Percentiles rank a stretch among this genome's conserved stretches.
Conservation (phyloP, 1,284 basidiomycete genomes). For the Cutaneotrichosporon sp. region DNA sequence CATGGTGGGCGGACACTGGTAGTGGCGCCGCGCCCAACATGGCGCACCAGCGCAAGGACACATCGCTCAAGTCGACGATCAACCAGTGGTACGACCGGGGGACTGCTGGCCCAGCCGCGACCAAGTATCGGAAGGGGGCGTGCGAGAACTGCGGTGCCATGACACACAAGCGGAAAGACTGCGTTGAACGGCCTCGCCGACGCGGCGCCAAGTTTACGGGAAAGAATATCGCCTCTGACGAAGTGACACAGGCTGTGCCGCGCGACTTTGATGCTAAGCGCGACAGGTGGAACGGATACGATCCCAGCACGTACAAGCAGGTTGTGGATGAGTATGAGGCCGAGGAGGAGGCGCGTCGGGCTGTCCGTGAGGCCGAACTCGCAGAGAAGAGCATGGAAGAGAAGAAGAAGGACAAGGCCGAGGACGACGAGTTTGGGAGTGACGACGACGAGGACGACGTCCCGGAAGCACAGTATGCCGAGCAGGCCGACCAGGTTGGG, state of each 20-base stretch:
- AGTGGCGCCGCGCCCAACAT: conserved; percentile 67
- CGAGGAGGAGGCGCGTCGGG: conserved; percentile 83
- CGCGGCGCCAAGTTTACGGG: conserved; percentile 93
- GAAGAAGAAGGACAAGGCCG: conserved; percentile 66
- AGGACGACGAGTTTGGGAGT: conserved; percentile 87
- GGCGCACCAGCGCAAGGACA: conserved; percentile 70
- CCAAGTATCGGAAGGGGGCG: conserved; percentile 94
- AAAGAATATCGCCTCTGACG: conserved; percentile 87
- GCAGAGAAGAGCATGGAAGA: conserved; percentile 74
- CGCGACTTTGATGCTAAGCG: conserved; percentile 92
- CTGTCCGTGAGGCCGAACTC: conserved; percentile 90
- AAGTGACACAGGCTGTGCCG: conserved; percentile 75
- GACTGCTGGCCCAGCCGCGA: conserved; percentile 84
- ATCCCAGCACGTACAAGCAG: conserved; percentile 76
- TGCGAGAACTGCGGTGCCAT: conserved; percentile 99
- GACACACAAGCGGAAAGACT: conserved; percentile 88
- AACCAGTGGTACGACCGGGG: conserved; percentile 92
- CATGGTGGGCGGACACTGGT: conserved; percentile 89
- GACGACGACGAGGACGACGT: conserved; percentile 72
- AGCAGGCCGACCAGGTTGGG: conserved; percentile 93
- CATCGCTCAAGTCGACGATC: conserved; percentile 68
- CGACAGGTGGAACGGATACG: conserved; percentile 98
- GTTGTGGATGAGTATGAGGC: conserved; percentile 94
- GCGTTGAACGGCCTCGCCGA: conserved; percentile 92
- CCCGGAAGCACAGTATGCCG: conserved; percentile 95